Evolutionary conservation across 257 asterid species (phyloP).

Genomic region (Solanum microdontum): DNA sequence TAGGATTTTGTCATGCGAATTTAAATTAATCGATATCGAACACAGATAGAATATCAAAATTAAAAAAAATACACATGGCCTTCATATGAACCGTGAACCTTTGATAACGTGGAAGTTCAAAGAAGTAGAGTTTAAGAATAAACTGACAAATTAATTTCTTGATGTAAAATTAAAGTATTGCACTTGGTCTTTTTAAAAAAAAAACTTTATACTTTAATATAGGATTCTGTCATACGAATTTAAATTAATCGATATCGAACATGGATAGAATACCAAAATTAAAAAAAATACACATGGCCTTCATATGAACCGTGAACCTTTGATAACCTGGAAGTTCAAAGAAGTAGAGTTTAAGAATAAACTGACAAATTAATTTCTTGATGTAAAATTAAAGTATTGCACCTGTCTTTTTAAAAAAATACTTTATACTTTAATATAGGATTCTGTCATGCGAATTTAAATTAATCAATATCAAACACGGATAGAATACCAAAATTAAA

Average conservation of each 20-base stretch:
- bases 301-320: too few relatives aligned
- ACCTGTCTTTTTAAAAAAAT: too few relatives aligned
- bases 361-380: too few relatives aligned
- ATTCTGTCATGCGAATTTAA: fast-evolving
- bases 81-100: too few relatives aligned
- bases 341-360: too few relatives aligned
- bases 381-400: too few relatives aligned
- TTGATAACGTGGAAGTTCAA: too few relatives aligned
- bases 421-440: not conserved
- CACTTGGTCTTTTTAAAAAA: too few relatives aligned
- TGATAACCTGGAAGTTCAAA: too few relatives aligned
- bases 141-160: too few relatives aligned
- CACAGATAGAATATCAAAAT: not conserved
- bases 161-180: not conserved
- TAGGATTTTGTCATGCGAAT: fast-evolving
- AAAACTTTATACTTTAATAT: not conserved
- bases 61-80: not conserved
- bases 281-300: not conserved
- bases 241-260: not conserved
- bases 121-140: too few relatives aligned
- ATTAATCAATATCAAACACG: not conserved
- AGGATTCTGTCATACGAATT: fast-evolving
- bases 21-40: not conserved
- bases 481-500: not conserved
- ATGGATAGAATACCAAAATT: not conserved